Evolutionary conservation across 805 yeast genomes (phyloP).

Genomic region (Candida germanica): DNA sequence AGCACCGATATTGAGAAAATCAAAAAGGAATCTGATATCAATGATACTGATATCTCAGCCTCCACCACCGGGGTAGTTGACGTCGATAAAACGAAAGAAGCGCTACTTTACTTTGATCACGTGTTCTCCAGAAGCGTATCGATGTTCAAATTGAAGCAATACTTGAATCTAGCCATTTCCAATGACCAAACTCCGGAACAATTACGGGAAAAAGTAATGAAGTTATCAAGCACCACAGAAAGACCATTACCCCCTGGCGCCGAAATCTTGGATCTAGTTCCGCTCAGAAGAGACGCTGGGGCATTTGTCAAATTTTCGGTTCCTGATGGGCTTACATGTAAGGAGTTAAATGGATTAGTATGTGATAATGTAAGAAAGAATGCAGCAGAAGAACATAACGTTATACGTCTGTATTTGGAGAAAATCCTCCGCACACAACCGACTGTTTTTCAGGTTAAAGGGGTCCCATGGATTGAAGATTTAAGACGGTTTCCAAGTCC

Average conservation of each 20-base stretch:
- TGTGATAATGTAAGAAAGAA: slow-evolving; percentile 40
- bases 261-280: slow-evolving; percentile 57
- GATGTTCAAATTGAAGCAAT: slow-evolving; percentile 20
- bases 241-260: slow-evolving; percentile 31
- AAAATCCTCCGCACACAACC: slow-evolving; percentile 32
- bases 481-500: slow-evolving; percentile 71
- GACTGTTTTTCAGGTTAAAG: slow-evolving; percentile 71
- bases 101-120: slow-evolving; percentile 36
- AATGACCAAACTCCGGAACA: slow-evolving; percentile 16
- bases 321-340: slow-evolving; percentile 48
- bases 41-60: slow-evolving; percentile 29
- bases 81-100: slow-evolving; percentile 25
- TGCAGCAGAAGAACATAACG: slow-evolving; percentile 11
- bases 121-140: slow-evolving; percentile 30
- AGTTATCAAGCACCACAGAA: slow-evolving; percentile 10
- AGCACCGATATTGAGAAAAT: slow-evolving; percentile 28
- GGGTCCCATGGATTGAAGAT: slow-evolving; percentile 96
- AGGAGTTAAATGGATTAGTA: slow-evolving; percentile 53
- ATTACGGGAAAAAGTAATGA: slow-evolving; percentile 18
- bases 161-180: slow-evolving; percentile 17
- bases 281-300: slow-evolving; percentile 86
- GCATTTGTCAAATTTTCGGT: slow-evolving; percentile 79
- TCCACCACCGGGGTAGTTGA: slow-evolving; percentile 42
- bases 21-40: slow-evolving; percentile 26
- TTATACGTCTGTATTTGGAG: slow-evolving; percentile 11